Percentiles rank a stretch among this genome's conserved stretches.
These are phyloP conservation scores for Arbutus unedo DNA, from an alignment of 148 eudicot species.

Conservation along the genomic window DNA sequence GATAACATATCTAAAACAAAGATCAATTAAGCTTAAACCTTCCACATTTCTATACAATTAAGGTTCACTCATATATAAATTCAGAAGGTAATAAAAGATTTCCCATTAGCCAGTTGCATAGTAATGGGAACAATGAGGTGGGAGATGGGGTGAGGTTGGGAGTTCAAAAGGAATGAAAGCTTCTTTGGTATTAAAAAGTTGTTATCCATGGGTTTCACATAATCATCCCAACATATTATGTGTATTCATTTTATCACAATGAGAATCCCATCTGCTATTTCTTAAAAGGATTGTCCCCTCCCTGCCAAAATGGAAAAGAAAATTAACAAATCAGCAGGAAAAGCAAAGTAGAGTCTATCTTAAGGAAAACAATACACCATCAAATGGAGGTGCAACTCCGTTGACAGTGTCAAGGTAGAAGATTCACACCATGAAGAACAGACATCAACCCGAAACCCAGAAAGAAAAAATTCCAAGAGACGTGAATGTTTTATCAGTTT, in stretches of 20 bases:
- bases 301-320: not conserved
- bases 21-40: slow-evolving; percentile 20
- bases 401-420: too few relatives aligned
- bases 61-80: not conserved
- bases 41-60: not conserved
- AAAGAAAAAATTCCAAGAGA: too few relatives aligned
- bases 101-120: not conserved
- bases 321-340: not conserved
- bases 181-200: too few relatives aligned
- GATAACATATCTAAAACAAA: slow-evolving; percentile 65
- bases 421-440: too few relatives aligned
- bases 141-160: not conserved
- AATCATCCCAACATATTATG: not conserved
- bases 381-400: too few relatives aligned
- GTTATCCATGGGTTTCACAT: not conserved
- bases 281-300: not conserved
- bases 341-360: not conserved
- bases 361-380: not conserved
- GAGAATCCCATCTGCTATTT: not conserved
- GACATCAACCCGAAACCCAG: too few relatives aligned
- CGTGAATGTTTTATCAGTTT: too few relatives aligned
- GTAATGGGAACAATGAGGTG: not conserved
- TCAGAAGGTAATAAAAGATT: not conserved
- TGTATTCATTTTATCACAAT: not conserved
- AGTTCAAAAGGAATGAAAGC: too few relatives aligned